Evolutionary conservation across 345 rosid genomes (phyloP), one percentile per base, ranked within the genome.

Genomic region (Boechera retrofracta): DNA sequence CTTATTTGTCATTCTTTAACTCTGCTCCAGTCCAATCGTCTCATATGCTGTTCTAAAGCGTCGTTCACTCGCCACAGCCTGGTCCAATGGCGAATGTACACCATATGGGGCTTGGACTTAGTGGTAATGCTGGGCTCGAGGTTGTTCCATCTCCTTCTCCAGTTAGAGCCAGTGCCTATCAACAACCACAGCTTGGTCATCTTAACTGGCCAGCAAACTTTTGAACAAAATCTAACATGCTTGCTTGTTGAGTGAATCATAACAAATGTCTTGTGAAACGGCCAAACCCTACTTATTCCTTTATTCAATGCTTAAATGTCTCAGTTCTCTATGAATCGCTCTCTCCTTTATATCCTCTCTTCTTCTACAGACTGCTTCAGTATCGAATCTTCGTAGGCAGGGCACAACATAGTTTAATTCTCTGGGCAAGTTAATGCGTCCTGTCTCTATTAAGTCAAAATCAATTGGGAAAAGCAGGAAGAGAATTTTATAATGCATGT

Each of bases 121-220:
- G 89, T 13, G 87, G 87, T 31, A 89, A 82, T 53, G 86, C 87
- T 53, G 96, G 92, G 65, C 88, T 88, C 4, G 94, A 89, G 21
- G 85, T 87, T 81, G 88, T 85, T 21, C 89, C 91, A 6, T 82
- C 88, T n/a, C 77, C 94, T 7, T 87, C 96, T 6, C 89, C 84
- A 48, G 85, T 88, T 13, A 94, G 90, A 86, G 89, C 87, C 2
- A 93, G 97, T 76, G 81, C 92, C 29, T 92, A 92, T 69, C 97
- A 91, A 88, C 97, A 87, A 82, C 91, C 94, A 26, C 96, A 86
- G 79, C 74, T 92, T 84, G 88, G 97, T 64, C 94, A 89, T 81
- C 89, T 86, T 76, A 92, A 88, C 82, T 94, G 96, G 98, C 83
- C 91, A 29, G 42, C 90, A 48, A 90, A 86, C 86, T 92, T 92